Evolutionary conservation across 2,329 filamentous ascomycete species (phyloP).

Genomic region (Colletotrichum kahawae): DNA sequence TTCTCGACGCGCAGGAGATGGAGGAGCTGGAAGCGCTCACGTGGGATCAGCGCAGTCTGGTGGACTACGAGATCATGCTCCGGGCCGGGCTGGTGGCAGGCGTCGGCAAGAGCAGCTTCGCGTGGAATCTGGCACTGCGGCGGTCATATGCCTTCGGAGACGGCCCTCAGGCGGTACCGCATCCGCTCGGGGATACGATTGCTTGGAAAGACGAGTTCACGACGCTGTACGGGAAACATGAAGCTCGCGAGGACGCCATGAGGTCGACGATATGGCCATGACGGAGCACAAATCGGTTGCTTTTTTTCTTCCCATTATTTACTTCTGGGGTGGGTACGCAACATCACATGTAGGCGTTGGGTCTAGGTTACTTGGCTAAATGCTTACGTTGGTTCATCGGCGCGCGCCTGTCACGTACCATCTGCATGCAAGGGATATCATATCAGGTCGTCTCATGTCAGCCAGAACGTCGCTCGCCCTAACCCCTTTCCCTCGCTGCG

Average conservation of each 20-base stretch:
- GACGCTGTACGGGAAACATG: conserved; percentile 32
- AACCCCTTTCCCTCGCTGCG: not conserved
- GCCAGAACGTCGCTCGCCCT: not conserved
- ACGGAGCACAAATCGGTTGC: not conserved
- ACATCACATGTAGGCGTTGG: not conserved
- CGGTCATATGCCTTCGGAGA: conserved; percentile 33
- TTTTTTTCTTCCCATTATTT: not conserved
- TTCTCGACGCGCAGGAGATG: conserved; percentile 43
- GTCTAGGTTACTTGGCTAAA: conserved; percentile 1
- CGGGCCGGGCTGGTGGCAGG: conserved; percentile 48
- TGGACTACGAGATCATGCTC: conserved; percentile 56
- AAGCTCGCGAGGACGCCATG: conserved; percentile 31
- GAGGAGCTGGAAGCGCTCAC: conserved; percentile 38
- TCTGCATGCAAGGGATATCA: conserved; percentile 16
- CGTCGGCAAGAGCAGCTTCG: conserved; percentile 48
- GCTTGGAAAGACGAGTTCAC: conserved; percentile 38
- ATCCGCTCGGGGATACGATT: conserved; percentile 16
- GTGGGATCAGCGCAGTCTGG: conserved; percentile 54
- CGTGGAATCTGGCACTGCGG: conserved; percentile 51
- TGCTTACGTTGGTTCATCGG: conserved; percentile 7
- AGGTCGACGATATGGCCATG: conserved; percentile 21
- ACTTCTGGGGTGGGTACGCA: not conserved
- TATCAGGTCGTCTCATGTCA: conserved; percentile 10
- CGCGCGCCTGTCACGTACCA: conserved; percentile 2
- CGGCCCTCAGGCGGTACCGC: conserved; percentile 2